These are phyloP conservation scores for Vigna hirtella DNA, from an alignment of 306 rosid genomes.

Conservation along the genomic window DNA sequence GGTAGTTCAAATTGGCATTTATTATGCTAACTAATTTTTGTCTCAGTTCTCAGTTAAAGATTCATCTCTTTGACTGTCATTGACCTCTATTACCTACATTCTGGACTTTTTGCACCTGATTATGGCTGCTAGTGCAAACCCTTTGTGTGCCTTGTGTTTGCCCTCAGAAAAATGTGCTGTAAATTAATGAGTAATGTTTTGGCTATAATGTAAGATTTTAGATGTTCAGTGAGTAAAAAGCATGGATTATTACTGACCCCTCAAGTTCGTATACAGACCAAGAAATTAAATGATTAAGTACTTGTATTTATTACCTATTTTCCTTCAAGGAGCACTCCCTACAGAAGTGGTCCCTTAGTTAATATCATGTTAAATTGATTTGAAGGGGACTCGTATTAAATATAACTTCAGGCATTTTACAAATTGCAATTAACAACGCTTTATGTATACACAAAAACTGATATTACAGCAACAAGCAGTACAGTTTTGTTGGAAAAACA, in stretches of 20 bases:
- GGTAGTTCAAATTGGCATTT: constrained; percentile 56
- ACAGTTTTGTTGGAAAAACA: too few relatives aligned
- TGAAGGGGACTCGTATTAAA: not conserved
- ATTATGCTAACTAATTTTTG: constrained; percentile 52
- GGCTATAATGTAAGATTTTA: not conserved
- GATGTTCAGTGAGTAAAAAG: not conserved
- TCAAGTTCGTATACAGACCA: constrained; percentile 9
- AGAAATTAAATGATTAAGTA: constrained; percentile 41
- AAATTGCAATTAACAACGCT: not conserved
- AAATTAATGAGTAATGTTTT: not conserved
- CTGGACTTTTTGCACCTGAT: constrained; percentile 15
- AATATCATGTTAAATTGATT: not conserved
- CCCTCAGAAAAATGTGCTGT: not conserved
- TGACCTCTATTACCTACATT: constrained; percentile 20
- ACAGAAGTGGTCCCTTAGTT: constrained; percentile 40
- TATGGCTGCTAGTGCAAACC: constrained; percentile 25
- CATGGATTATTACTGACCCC: not conserved
- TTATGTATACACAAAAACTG: not conserved
- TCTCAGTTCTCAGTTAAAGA: constrained; percentile 30
- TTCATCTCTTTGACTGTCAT: constrained; percentile 45
- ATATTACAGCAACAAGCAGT: too few relatives aligned
- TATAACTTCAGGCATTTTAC: not conserved
- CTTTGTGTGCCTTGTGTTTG: not conserved
- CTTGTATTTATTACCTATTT: constrained; percentile 41
- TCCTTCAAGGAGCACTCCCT: constrained; percentile 25